Evolutionary conservation across 2,329 filamentous ascomycete genomes (phyloP).

Genomic region (Fonsecaea monophora): DNA sequence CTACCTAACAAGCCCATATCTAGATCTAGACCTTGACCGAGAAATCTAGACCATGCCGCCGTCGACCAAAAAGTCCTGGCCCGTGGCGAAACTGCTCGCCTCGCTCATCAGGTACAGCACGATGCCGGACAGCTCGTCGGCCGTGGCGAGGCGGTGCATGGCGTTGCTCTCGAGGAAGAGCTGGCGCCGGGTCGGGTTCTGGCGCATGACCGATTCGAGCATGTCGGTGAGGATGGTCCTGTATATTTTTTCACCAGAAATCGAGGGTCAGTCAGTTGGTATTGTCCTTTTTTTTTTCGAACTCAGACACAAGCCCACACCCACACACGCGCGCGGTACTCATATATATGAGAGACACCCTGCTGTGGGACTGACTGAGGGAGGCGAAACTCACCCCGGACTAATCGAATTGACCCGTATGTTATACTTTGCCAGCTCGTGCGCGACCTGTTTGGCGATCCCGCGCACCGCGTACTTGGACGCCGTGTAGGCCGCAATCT

Average conservation of each 20-base stretch:
- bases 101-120: conserved; percentile 24
- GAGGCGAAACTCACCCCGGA: conserved; percentile 37
- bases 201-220: conserved; percentile 14
- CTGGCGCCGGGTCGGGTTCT: conserved; percentile 1
- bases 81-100: conserved; percentile 13
- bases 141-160: conserved; percentile 11
- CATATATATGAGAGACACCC: not conserved
- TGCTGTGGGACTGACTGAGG: too few species aligned
- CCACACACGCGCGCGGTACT: too few species aligned
- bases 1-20: too few species aligned
- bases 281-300: not conserved
- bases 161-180: conserved; percentile 17
- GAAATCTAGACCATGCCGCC: conserved; percentile 2
- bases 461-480: conserved; percentile 54
- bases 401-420: conserved; percentile 44
- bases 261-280: not conserved
- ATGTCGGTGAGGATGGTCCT: conserved; percentile 23
- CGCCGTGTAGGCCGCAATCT: conserved; percentile 42
- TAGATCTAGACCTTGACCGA: not conserved
- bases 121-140: conserved; percentile 17
- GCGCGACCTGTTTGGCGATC: conserved; percentile 49
- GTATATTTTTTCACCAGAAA: not conserved
- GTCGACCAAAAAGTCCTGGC: conserved; percentile 22
- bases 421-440: conserved; percentile 46
- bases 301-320: too few species aligned